Conservation (phyloP, 1,139 yeast species). For the Geotrichum fermentans region DNA sequence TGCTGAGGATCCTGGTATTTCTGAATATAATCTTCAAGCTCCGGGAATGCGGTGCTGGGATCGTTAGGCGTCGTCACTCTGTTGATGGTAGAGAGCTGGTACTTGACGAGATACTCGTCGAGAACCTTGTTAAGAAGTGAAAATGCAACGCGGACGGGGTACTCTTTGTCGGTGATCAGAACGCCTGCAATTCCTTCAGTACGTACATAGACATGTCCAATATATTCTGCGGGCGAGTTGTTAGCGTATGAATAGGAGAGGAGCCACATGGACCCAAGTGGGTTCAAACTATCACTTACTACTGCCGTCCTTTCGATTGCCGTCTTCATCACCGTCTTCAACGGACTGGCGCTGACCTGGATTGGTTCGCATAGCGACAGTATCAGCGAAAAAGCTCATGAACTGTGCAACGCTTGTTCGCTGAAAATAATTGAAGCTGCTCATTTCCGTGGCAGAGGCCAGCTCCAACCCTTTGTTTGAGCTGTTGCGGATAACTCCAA, state of each 20-base stretch:
- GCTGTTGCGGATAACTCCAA: slow-evolving; percentile 71
- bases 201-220: slow-evolving; percentile 89
- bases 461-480: slow-evolving; percentile 66
- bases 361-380: slow-evolving; percentile 82
- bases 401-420: slow-evolving; percentile 60
- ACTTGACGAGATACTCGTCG: slow-evolving; percentile 83
- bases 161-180: slow-evolving; percentile 86
- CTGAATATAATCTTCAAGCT: slow-evolving; percentile 62
- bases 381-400: slow-evolving; percentile 89
- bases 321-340: no score
- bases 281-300: slow-evolving; percentile 26
- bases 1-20: slow-evolving; percentile 96
- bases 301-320: no score
- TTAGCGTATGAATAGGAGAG: neutral
- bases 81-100: slow-evolving; percentile 71
- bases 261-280: neutral
- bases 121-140: slow-evolving; percentile 82
- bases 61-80: slow-evolving; percentile 47
- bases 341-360: slow-evolving; percentile 92
- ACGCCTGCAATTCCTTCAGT: slow-evolving; percentile 93
- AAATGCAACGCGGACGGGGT: slow-evolving; percentile 97
- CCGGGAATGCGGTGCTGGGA: slow-evolving; percentile 42
- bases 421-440: slow-evolving; percentile 85
- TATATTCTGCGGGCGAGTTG: slow-evolving; percentile 44
- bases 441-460: slow-evolving; percentile 72